Conservation (phyloP, 192 early-diverging fungal species). For the Gigaspora rosea region DNA sequence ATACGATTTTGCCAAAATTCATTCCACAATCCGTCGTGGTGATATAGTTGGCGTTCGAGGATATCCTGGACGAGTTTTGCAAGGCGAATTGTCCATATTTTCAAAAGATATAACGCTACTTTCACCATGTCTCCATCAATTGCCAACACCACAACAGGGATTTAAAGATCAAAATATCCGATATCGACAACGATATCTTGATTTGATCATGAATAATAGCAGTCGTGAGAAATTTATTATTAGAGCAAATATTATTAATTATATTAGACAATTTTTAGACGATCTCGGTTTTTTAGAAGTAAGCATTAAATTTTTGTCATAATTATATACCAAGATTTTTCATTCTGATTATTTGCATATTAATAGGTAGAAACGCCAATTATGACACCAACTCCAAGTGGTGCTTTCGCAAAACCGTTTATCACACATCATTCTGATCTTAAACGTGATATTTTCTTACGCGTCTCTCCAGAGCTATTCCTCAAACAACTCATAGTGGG, state of each 20-base stretch:
- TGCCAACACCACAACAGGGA: conserved; percentile 92
- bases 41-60: conserved; percentile 97
- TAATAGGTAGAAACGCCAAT: conserved; percentile 83
- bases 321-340: no score
- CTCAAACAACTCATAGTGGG: conserved; percentile 98
- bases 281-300: conserved; percentile 89
- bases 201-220: conserved; percentile 97
- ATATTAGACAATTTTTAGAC: conserved; percentile 93
- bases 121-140: conserved; percentile 92
- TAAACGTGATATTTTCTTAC: conserved; percentile 98
- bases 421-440: conserved; percentile 99
- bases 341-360: no score
- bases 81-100: conserved; percentile 94
- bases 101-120: conserved; percentile 85
- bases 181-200: conserved; percentile 97
- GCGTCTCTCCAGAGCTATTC: conserved; percentile 96
- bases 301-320: no score
- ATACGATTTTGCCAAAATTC: conserved; percentile 75
- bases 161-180: conserved; percentile 96
- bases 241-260: conserved; percentile 93
- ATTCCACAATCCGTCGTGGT: conserved; percentile 85
- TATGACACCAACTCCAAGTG: conserved; percentile 98
- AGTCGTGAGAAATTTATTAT: conserved; percentile 94
- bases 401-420: conserved; percentile 99
- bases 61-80: conserved; percentile 84